Percentiles rank a stretch among this genome's conserved stretches.
These are phyloP conservation scores for Excoecaria cochinchinensis DNA, from an alignment of 345 rosid genomes.

Conservation along the genomic window DNA sequence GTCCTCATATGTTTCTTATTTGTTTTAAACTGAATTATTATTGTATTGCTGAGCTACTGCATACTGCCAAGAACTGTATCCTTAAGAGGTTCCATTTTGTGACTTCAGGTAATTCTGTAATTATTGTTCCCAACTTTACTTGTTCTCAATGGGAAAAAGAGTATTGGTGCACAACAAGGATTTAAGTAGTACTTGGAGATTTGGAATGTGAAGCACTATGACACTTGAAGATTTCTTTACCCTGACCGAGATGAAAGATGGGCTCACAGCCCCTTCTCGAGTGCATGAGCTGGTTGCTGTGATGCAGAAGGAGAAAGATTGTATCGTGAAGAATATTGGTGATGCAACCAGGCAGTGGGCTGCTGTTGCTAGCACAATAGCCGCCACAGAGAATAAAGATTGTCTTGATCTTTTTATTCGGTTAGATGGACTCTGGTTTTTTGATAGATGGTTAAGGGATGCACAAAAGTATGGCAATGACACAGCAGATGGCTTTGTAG, in stretches of 20 bases:
- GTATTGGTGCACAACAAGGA: conserved; percentile 23
- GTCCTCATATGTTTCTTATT: not conserved
- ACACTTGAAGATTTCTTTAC: conserved; percentile 92
- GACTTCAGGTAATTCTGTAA: conserved; percentile 35
- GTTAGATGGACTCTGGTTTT: conserved; percentile 73
- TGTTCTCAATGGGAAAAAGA: conserved; percentile 38
- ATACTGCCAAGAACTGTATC: not conserved
- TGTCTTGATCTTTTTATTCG: conserved; percentile 85
- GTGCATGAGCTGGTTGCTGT: conserved; percentile 71
- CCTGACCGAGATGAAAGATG: conserved; percentile 86
- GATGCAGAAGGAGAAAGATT: conserved; percentile 71
- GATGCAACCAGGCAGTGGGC: conserved; percentile 90
- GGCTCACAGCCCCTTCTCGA: conserved; percentile 67
- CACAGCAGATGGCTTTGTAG: conserved; percentile 49
- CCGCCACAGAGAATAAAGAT: conserved; percentile 78
- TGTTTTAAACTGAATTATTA: not conserved
- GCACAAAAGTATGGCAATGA: conserved; percentile 48
- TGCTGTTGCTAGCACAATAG: conserved; percentile 77
- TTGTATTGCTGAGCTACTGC: not conserved
- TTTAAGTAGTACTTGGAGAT: conserved; percentile 36
- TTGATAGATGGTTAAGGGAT: conserved; percentile 74
- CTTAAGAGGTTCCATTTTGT: conserved; percentile 14
- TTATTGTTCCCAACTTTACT: not conserved
- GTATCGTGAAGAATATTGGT: conserved; percentile 53
- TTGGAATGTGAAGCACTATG: conserved; percentile 59